These are phyloP conservation scores for Rhizopogon vesiculosus DNA, from an alignment of 768 basidiomycete genomes.

Conservation along the genomic window DNA sequence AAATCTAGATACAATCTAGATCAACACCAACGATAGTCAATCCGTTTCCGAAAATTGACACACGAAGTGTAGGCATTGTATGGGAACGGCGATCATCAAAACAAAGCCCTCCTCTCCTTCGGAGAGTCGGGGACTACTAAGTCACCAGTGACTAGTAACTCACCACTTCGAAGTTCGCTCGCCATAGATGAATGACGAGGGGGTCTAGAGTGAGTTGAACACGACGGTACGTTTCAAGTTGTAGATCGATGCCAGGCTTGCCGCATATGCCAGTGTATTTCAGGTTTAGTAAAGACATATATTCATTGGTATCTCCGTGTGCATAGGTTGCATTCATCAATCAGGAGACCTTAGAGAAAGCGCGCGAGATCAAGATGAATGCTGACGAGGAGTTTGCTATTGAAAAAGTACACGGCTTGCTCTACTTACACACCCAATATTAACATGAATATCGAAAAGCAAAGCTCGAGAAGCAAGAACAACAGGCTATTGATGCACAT, in stretches of 20 bases:
- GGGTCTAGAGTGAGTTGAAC: slow-evolving; percentile 95
- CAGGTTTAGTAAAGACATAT: no score
- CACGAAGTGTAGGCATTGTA: no score
- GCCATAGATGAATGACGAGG: slow-evolving; percentile 86
- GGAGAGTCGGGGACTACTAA: no score
- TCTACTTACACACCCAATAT: neutral
- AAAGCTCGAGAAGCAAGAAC: slow-evolving; percentile 95
- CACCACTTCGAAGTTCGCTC: no score
- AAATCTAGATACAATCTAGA: no score
- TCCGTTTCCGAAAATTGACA: no score
- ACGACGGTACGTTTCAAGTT: slow-evolving; percentile 74
- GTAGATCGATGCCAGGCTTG: neutral
- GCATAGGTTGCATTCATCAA: slow-evolving; percentile 93
- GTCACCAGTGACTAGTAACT: no score
- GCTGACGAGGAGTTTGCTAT: slow-evolving; percentile 99
- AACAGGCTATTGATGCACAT: slow-evolving; percentile 87
- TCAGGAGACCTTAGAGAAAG: slow-evolving; percentile 97
- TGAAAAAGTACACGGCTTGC: slow-evolving; percentile 67
- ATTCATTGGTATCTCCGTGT: neutral
- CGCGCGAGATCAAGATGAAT: slow-evolving; percentile 93
- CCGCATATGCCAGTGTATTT: no score
- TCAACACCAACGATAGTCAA: no score
- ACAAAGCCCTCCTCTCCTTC: no score
- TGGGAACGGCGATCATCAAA: no score
- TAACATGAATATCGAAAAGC: slow-evolving; percentile 50